A percentile compares a stretch with the other conserved stretches of the same genome.
phyloP scores from a whole-genome alignment of 345 rosid genomes.

The Melaleuca alternifolia region DNA sequence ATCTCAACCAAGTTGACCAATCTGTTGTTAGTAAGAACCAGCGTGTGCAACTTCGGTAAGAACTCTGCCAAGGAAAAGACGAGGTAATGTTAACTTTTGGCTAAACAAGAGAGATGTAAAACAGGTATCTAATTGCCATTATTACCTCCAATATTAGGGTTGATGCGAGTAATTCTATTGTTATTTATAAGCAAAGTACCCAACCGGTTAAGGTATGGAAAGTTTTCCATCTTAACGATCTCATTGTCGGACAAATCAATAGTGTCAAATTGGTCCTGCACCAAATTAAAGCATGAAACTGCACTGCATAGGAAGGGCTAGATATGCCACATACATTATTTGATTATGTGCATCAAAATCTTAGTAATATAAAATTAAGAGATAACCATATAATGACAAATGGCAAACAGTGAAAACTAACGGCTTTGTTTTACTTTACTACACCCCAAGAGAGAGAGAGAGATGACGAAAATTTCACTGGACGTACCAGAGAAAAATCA shows the following conservation, averaged over 20 bases:
- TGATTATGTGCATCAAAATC: not conserved
- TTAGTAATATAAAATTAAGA: not conserved
- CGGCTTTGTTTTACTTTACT: not conserved
- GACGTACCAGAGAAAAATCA: not conserved
- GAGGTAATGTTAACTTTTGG: not conserved
- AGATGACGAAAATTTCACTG: not conserved
- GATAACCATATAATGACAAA: not conserved
- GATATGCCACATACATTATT: not conserved
- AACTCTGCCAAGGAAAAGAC: slow-evolving; percentile 40
- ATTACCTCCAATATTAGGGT: slow-evolving; percentile 80
- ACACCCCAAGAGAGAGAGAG: not conserved
- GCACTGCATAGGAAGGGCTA: not conserved
- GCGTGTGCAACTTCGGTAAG: slow-evolving; percentile 79
- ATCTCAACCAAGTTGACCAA: slow-evolving; percentile 97
- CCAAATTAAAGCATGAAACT: not conserved
- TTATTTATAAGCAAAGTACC: slow-evolving; percentile 86
- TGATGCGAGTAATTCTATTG: slow-evolving; percentile 89
- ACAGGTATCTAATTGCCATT: not conserved
- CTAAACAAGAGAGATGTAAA: not conserved
- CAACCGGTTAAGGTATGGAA: slow-evolving; percentile 78
- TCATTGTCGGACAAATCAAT: slow-evolving; percentile 95
- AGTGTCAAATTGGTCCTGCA: slow-evolving; percentile 98
- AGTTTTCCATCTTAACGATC: slow-evolving; percentile 96
- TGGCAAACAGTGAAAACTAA: not conserved
- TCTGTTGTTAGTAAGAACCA: slow-evolving; percentile 91